phyloP scores from a whole-genome alignment of 1,284 basidiomycete genomes.

The Melampsora americana region DNA sequence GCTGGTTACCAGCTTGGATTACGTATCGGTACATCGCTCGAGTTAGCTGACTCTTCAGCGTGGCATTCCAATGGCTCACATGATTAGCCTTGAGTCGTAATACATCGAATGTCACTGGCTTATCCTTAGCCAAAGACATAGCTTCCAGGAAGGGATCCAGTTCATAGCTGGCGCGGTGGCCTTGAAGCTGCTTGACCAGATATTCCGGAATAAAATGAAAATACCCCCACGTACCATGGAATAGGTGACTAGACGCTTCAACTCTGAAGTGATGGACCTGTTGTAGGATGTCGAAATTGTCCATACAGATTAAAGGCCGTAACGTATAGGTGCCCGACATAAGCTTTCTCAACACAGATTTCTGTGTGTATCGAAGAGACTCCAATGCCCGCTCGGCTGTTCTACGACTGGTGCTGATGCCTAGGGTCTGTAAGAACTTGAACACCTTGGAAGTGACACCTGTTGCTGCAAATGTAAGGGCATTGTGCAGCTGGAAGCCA shows the following conservation, averaged over 20 bases:
- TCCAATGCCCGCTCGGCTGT: slow-evolving; percentile 9
- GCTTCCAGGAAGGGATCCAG: background rate
- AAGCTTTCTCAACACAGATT: background rate
- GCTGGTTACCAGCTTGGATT: background rate
- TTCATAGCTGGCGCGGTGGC: background rate
- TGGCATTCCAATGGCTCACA: background rate
- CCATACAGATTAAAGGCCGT: slow-evolving; percentile 15
- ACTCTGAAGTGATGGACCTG: background rate
- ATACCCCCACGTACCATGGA: slow-evolving; percentile 25
- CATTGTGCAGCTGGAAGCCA: slow-evolving; percentile 10
- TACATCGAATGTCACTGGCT: background rate
- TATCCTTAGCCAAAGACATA: background rate
- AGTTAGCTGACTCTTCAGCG: slow-evolving; percentile 14
- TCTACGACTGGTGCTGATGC: background rate
- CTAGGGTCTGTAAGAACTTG: slow-evolving; percentile 9
- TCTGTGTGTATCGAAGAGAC: background rate
- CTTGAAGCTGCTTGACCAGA: background rate
- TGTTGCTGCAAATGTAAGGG: background rate
- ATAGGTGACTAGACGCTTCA: background rate
- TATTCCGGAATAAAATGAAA: slow-evolving; percentile 1
- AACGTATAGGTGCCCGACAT: background rate
- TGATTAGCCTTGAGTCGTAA: background rate
- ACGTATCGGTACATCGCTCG: background rate
- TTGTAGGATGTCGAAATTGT: slow-evolving; percentile 29
- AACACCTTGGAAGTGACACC: slow-evolving; percentile 3